Conservation (phyloP, 192 early-diverging fungal species). For the Funneliformis mosseae region DNA sequence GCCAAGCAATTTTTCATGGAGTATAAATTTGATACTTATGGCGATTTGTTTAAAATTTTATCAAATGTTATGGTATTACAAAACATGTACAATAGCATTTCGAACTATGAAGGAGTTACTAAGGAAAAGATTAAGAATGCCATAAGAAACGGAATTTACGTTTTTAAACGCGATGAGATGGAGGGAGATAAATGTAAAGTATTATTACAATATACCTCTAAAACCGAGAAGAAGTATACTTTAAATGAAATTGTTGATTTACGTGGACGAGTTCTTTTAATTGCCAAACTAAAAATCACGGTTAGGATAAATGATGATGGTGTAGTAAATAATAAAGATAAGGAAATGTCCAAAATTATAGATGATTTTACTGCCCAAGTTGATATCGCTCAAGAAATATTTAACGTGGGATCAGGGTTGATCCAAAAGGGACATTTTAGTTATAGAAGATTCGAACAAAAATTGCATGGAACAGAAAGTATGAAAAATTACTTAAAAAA, state of each 20-base stretch:
- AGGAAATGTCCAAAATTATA: background rate
- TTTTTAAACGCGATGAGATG: background rate
- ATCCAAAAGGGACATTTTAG: background rate
- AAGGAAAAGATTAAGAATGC: constrained; percentile 30
- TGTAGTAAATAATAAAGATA: background rate
- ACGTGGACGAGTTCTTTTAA: constrained; percentile 28
- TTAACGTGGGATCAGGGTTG: background rate
- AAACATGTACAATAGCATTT: constrained; percentile 29
- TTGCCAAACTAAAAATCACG: background rate
- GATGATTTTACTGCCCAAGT: background rate
- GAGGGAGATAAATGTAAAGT: constrained; percentile 23
- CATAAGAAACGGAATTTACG: constrained; percentile 11
- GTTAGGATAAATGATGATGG: too few species aligned
- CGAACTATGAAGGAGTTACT: background rate
- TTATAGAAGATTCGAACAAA: background rate
- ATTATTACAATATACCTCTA: background rate
- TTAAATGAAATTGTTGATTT: constrained; percentile 22
- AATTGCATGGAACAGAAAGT: background rate
- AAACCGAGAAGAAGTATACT: background rate
- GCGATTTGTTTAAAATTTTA: too few species aligned
- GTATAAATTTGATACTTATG: background rate
- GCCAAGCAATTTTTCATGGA: constrained; percentile 28
- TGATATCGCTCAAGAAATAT: background rate
- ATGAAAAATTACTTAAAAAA: background rate
- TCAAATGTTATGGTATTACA: too few species aligned